phyloP scores from a whole-genome alignment of 73 alveolate species.

The Paramecium octaurelia region DNA sequence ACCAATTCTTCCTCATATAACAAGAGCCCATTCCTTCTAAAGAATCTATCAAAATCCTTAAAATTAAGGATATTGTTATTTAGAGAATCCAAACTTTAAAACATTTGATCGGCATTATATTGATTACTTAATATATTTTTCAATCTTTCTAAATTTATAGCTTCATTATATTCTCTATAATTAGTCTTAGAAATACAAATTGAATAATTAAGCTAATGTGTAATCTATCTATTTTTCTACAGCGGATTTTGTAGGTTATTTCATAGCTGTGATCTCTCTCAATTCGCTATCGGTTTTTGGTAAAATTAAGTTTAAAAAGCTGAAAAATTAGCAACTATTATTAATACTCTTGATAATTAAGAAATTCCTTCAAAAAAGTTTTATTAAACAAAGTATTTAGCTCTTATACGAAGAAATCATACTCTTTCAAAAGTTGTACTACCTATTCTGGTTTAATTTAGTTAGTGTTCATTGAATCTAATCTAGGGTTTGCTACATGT shows the following conservation, averaged over 20 bases:
- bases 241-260: neutral
- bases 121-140: neutral
- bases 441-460: neutral
- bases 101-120: neutral
- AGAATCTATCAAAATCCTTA: conserved; percentile 42
- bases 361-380: neutral
- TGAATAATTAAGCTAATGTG: conserved; percentile 1
- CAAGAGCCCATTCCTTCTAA: conserved; percentile 39
- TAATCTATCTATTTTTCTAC: neutral
- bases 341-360: conserved; percentile 28
- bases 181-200: neutral
- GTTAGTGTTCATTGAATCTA: neutral
- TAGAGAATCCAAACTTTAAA: conserved; percentile 23
- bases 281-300: conserved; percentile 5
- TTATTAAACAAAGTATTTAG: neutral
- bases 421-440: neutral
- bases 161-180: neutral
- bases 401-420: conserved; percentile 3
- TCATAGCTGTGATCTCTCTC: conserved; percentile 46
- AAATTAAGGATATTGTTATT: neutral
- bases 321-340: neutral
- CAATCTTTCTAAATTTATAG: conserved; percentile 13
- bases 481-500: neutral
- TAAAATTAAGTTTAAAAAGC: neutral
- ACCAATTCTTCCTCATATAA: conserved; percentile 39